Evolutionary conservation across 805 yeast species (phyloP), one percentile per base, ranked within the genome.

Genomic region (Naumovozyma baii): DNA sequence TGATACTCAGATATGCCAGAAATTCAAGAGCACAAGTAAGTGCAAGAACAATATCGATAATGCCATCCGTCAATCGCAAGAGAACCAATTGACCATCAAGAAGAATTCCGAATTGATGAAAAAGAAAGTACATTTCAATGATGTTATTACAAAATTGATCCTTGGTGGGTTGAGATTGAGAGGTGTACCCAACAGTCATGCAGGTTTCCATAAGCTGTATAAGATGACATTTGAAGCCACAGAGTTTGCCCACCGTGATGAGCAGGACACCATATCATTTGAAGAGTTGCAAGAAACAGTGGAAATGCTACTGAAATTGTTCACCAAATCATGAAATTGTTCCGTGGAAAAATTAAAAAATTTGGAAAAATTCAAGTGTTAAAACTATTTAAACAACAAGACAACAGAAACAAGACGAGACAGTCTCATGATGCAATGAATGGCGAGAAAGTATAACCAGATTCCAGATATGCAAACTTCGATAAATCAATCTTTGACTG

Each of bases 101-200:
- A 44, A 38, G 12, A 46, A 47, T 30, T 39, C 54, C 7, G 38
- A 43, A 18, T 36, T 47, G n/a, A 52, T 49, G 29, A 61, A 58
- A 18, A 43, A 42, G 19, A 51, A 41, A 39, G 34, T 50, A 16
- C 55, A 51, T 18, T 56, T 60, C 39, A 49, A 55, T 37, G 55
- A 59, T 14, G 55, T 54, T 5, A 36, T 66, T 18, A 64, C 68
- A 4, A 53, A 53, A 33, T 48, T 64, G 40, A 57, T 67, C 13
- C 46, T 57, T 12, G 54, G 64, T 35, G 70, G 68, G 31, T 49
- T 67, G 33, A 52, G 67, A 30, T 41, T 64, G 20, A 43, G 68
- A 34, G 61, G 60, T 12, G 45, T 66, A n/a, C 44, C 61, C 32
- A 50, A 47, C 48, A 37, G 51, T 40, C 45, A 54, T 41, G 20